Conservation (phyloP, 2,329 filamentous ascomycete genomes). For the Apiospora rasikravindrae region DNA sequence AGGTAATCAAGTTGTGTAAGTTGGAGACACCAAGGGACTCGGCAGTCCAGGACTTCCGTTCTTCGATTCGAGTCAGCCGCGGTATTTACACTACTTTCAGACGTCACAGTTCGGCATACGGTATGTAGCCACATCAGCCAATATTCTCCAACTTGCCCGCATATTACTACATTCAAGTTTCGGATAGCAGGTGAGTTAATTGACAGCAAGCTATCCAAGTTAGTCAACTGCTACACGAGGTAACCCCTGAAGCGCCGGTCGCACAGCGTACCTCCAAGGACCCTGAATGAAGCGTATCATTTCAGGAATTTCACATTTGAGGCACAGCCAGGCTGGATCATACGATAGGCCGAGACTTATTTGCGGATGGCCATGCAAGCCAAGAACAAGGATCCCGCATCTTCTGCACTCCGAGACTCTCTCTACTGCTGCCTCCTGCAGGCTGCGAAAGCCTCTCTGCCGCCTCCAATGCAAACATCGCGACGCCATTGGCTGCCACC, state of each 20-base stretch:
- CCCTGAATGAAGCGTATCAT: background rate
- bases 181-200: background rate
- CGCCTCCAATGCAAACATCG: background rate
- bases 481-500: background rate
- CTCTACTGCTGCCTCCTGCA: background rate
- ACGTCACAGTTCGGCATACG: background rate
- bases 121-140: background rate
- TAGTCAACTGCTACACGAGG: background rate
- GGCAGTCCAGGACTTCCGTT: background rate
- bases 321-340: background rate
- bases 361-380: conserved; percentile 6
- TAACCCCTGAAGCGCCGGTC: background rate
- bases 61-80: background rate
- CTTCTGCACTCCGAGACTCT: background rate
- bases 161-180: background rate
- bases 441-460: too few relatives aligned
- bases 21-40: background rate
- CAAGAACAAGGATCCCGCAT: conserved; percentile 9
- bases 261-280: background rate
- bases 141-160: background rate
- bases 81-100: background rate
- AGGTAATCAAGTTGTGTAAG: background rate
- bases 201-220: background rate
- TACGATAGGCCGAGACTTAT: conserved; percentile 8
- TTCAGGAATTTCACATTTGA: background rate